Percentiles rank a stretch among this genome's conserved stretches.
Evolutionary conservation across 164 flowering plant genomes (phyloP).

Genomic region (Aristolochia contorta): DNA sequence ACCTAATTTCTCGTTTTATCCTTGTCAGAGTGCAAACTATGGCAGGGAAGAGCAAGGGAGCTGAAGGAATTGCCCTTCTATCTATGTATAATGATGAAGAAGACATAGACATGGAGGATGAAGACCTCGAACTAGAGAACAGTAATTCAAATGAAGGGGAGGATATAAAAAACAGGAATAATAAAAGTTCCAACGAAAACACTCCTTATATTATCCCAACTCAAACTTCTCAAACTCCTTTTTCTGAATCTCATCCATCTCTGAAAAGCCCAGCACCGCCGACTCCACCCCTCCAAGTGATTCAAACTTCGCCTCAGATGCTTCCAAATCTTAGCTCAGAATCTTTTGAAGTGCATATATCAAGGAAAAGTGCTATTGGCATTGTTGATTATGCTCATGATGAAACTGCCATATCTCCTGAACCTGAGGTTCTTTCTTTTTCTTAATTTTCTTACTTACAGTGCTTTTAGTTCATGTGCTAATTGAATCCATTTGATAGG

Average conservation of each 20-base stretch:
- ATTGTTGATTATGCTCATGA: conserved; percentile 88
- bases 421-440: conserved; percentile 51
- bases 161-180: neutral
- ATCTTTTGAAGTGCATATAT: conserved; percentile 7
- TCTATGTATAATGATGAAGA: conserved; percentile 81
- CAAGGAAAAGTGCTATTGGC: conserved; percentile 24
- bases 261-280: conserved; percentile 8
- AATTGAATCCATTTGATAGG: conserved; percentile 1
- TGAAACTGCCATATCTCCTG: conserved; percentile 86
- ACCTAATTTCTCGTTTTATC: no score
- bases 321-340: conserved; percentile 5
- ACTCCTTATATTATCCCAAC: conserved; percentile 13
- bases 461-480: neutral
- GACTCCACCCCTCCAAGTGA: conserved; percentile 7
- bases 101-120: conserved; percentile 48
- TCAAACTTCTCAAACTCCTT: conserved; percentile 15
- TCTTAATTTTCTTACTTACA: neutral
- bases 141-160: conserved; percentile 9
- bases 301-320: neutral
- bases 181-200: conserved; percentile 5
- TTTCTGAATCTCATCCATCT: conserved; percentile 6
- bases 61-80: conserved; percentile 70
- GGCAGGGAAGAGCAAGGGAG: conserved; percentile 34
- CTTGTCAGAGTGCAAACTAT: neutral
- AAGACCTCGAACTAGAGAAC: conserved; percentile 15